A percentile compares a stretch with the other conserved stretches of the same genome.
These are phyloP conservation scores for Actinomortierella wolfii DNA, from an alignment of 371 early-diverging fungal species.

Conservation along the genomic window DNA sequence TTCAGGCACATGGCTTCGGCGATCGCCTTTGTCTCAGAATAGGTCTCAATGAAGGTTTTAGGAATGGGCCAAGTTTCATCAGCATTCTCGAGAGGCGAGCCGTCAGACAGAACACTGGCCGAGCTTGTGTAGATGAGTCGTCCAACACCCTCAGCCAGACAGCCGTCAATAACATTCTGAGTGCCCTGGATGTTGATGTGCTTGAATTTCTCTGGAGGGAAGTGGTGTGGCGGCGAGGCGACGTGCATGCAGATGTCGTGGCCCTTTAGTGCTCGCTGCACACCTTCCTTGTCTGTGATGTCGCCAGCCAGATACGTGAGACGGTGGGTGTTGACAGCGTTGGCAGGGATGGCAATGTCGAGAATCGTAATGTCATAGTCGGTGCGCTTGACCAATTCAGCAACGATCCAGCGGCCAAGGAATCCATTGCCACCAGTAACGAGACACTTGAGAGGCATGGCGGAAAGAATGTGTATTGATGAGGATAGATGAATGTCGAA, in stretches of 20 bases:
- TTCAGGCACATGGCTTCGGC: constrained; percentile 87
- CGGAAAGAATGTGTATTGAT: neutral
- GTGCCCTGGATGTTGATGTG: constrained; percentile 92
- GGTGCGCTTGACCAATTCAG: constrained; percentile 73
- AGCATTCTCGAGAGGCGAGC: constrained; percentile 75
- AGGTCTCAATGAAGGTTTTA: constrained; percentile 79
- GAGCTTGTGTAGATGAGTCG: constrained; percentile 87
- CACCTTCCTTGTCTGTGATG: constrained; percentile 68
- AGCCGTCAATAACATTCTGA: constrained; percentile 79
- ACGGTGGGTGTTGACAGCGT: constrained; percentile 52
- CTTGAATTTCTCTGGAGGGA: constrained; percentile 62
- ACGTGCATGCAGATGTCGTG: constrained; percentile 88
- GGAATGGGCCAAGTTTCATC: constrained; percentile 83
- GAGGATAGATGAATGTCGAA: neutral
- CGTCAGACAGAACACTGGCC: constrained; percentile 88
- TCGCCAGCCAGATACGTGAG: constrained; percentile 76
- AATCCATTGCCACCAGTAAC: constrained; percentile 93
- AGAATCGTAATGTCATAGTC: constrained; percentile 68
- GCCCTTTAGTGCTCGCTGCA: constrained; percentile 67
- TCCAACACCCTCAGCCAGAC: constrained; percentile 66
- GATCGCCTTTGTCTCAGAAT: constrained; percentile 90
- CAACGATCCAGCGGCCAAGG: constrained; percentile 81
- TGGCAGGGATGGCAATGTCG: constrained; percentile 70
- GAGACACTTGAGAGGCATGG: constrained; percentile 59
- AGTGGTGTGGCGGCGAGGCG: constrained; percentile 87